These are phyloP conservation scores for Periconia sp. DNA, from an alignment of 2,329 filamentous ascomycete species.

Conservation along the genomic window DNA sequence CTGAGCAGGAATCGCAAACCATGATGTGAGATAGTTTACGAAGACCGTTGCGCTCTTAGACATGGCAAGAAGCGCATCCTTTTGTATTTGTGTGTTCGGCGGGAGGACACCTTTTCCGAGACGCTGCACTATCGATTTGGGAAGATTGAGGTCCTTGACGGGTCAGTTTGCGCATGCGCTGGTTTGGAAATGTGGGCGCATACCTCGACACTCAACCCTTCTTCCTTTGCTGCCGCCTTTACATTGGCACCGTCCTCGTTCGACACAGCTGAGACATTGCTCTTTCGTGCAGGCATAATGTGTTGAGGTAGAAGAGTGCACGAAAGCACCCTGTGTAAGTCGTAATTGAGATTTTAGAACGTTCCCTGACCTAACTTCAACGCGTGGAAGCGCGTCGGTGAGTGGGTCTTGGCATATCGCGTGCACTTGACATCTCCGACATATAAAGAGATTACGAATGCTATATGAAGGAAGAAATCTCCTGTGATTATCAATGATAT, in stretches of 20 bases:
- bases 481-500: too few species aligned
- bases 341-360: too few species aligned
- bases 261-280: slow-evolving; percentile 50
- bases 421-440: too few species aligned
- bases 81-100: slow-evolving; percentile 82
- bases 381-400: slow-evolving; percentile 38
- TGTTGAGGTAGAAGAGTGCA: slow-evolving; percentile 4
- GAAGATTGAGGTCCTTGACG: slow-evolving; percentile 69
- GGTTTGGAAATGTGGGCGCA: slow-evolving; percentile 7
- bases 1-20: slow-evolving; percentile 58
- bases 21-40: slow-evolving; percentile 77
- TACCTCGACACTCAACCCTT: slow-evolving; percentile 54
- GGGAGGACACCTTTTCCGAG: slow-evolving; percentile 81
- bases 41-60: slow-evolving; percentile 84
- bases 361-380: too few species aligned
- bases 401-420: slow-evolving; percentile 12
- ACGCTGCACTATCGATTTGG: slow-evolving; percentile 80
- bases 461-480: too few species aligned
- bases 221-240: slow-evolving; percentile 41
- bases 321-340: too few species aligned
- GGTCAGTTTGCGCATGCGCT: slow-evolving; percentile 5
- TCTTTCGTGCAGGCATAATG: slow-evolving; percentile 56
- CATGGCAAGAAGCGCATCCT: slow-evolving; percentile 79
- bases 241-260: slow-evolving; percentile 44
- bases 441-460: too few species aligned